Conservation (phyloP, 1,284 basidiomycete genomes). For the Ustilago cynodontis region DNA sequence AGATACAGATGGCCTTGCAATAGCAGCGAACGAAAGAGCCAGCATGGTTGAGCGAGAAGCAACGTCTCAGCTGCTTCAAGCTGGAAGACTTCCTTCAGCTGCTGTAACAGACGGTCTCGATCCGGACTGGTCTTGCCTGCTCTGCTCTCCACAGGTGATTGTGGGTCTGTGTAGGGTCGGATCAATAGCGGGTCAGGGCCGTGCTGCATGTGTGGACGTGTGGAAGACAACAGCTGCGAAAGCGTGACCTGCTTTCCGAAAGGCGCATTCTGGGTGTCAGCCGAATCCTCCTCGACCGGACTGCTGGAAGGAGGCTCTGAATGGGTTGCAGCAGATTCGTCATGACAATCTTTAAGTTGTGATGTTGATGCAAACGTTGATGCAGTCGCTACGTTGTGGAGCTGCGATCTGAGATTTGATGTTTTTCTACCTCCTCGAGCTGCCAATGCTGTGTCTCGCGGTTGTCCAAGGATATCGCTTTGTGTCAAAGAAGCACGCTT, state of each 20-base stretch:
- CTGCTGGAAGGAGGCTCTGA: constrained; percentile 4
- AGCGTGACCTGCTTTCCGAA: neutral
- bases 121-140: neutral
- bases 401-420: constrained; percentile 29
- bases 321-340: neutral
- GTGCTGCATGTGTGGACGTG: neutral
- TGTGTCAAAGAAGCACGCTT: constrained; percentile 32
- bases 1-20: constrained; percentile 97
- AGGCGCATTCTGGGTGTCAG: neutral
- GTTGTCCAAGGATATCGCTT: constrained; percentile 30
- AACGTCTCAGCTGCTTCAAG: constrained; percentile 47
- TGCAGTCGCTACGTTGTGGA: constrained; percentile 22
- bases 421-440: constrained; percentile 5
- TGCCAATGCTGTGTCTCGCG: constrained; percentile 16
- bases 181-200: constrained; percentile 27
- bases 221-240: constrained; percentile 5
- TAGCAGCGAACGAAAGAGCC: constrained; percentile 72
- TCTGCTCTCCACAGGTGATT: neutral
- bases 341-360: neutral
- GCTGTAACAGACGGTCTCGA: constrained; percentile 33
- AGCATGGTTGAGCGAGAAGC: constrained; percentile 51
- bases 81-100: constrained; percentile 48
- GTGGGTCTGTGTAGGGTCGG: constrained; percentile 23
- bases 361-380: constrained; percentile 19
- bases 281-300: constrained; percentile 8